Conservation (phyloP, 2,329 filamentous ascomycete genomes). For the Blastomyces silverae region DNA sequence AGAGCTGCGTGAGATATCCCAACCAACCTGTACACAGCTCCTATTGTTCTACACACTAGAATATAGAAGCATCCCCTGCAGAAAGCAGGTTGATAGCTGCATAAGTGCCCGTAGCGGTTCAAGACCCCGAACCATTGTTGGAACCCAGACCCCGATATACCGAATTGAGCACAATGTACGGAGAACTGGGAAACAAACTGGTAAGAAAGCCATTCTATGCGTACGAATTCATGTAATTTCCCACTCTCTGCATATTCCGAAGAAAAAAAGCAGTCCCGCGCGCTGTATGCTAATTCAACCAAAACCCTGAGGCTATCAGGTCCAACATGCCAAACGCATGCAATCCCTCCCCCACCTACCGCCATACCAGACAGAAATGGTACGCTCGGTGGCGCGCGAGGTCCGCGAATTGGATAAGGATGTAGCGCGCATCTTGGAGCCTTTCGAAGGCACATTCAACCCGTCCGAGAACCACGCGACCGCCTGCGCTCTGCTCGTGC, state of each 20-base stretch:
- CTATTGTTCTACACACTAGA: not conserved
- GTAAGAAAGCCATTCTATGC: conserved; percentile 41
- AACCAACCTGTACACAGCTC: not conserved
- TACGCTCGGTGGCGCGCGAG: conserved; percentile 80
- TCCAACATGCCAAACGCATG: conserved; percentile 91
- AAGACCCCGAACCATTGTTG: not conserved
- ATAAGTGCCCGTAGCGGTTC: not conserved
- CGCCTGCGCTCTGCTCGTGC: conserved; percentile 82
- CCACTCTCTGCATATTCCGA: not conserved
- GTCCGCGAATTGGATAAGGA: conserved; percentile 90
- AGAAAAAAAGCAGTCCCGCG: not conserved
- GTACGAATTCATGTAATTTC: conserved; percentile 9
- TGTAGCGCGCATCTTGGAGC: conserved; percentile 68
- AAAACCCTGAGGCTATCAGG: conserved; percentile 47
- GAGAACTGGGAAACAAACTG: conserved; percentile 78
- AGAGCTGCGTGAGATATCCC: not conserved
- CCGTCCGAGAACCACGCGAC: conserved; percentile 73
- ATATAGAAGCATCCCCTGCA: conserved; percentile 1
- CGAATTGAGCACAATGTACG: conserved; percentile 59
- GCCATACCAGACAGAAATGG: conserved; percentile 84
- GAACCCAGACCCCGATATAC: not conserved
- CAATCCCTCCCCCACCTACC: conserved; percentile 80
- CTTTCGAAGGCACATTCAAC: conserved; percentile 78
- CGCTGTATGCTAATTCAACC: not conserved
- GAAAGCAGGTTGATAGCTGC: not conserved